Evolutionary conservation across 2,329 filamentous ascomycete species (phyloP), one percentile per base, ranked within the genome.

Genomic region (Pyrenochaeta sp.): DNA sequence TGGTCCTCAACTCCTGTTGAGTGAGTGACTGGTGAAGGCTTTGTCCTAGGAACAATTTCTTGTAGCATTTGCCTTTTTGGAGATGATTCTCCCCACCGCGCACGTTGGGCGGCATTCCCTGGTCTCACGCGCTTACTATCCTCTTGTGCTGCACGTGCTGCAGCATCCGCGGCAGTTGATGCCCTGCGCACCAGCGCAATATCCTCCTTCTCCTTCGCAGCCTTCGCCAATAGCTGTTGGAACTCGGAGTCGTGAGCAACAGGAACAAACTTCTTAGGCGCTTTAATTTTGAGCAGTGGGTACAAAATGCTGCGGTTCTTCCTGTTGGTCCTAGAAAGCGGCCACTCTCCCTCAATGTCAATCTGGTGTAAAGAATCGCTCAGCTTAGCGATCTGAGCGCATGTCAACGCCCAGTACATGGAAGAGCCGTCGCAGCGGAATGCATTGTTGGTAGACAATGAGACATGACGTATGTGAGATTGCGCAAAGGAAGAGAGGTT

Each of bases 351-450:
- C 45, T 58, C 47, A 2, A 70, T 39, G 31, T 65, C 56, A 1
- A 70, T 49, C 4, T 51, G n/a, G 4, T 33, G 46, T 12, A 68
- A 35, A 0, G 53, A 50, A 5, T 41, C 43, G 17, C 47, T 50
- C 2, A 71, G 52, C 11, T 54, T 55, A 2, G 64, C 63, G 14
- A 67, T 37, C 32, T 71, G 66, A 9, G 66, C 65, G 37, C 68
- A 71, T 1, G 65, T 67, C 2, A 69, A 35, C 2, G 61, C 61
- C 68, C 66, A 69, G 30, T 66, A 51, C 37, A 69, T 63, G 1
- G 53, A 51, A 2, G 49, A 56, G 2, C 47, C 45, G 31, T 60
- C 42, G 21, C 31, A 30, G 3, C 11, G 30, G 30, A 9, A 5
- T 21, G 15, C 20, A 18, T 41, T 20, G 27, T 39, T 51, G 7